Conservation (phyloP, 2,329 filamentous ascomycete genomes). For the Didymella segeticola region DNA sequence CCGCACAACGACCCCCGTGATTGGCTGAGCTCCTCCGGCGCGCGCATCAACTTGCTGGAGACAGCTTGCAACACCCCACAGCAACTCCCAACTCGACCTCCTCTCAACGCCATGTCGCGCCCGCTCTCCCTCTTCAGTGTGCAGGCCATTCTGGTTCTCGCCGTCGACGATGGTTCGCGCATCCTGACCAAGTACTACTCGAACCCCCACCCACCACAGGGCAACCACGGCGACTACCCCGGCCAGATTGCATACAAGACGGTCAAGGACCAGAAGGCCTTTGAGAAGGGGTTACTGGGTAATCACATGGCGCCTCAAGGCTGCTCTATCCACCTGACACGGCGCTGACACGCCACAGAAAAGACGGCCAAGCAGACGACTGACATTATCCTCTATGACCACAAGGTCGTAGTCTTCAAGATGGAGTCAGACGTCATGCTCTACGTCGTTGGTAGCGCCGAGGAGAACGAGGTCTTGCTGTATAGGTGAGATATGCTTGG, state of each 20-base stretch:
- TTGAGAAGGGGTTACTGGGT: constrained; percentile 87
- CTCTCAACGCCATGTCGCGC: constrained; percentile 59
- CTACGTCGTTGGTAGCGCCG: constrained; percentile 85
- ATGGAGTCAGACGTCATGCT: constrained; percentile 96
- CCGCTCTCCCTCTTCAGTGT: constrained; percentile 63
- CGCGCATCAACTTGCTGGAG: too few relatives aligned
- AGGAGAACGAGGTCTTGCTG: constrained; percentile 96
- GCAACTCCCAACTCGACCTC: not conserved
- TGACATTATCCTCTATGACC: constrained; percentile 97
- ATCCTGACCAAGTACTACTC: constrained; percentile 95
- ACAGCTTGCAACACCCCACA: constrained; percentile 38
- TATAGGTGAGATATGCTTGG: constrained; percentile 69
- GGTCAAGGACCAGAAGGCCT: constrained; percentile 91
- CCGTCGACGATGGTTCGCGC: constrained; percentile 85
- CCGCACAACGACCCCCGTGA: constrained; percentile 27
- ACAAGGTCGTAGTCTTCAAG: constrained; percentile 96
- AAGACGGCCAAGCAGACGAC: constrained; percentile 96
- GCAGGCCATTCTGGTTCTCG: constrained; percentile 58
- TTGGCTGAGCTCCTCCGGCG: constrained; percentile 37
- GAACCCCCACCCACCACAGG: constrained; percentile 71
- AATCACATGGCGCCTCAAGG: too few relatives aligned
- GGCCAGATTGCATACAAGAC: constrained; percentile 82
- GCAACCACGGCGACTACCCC: constrained; percentile 64
- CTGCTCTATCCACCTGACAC: constrained; percentile 72
- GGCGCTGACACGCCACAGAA: constrained; percentile 51